Base-by-base conservation (phyloP, 192 early-diverging fungal genomes). In the Fimicolochytrium jonesii region DNA sequence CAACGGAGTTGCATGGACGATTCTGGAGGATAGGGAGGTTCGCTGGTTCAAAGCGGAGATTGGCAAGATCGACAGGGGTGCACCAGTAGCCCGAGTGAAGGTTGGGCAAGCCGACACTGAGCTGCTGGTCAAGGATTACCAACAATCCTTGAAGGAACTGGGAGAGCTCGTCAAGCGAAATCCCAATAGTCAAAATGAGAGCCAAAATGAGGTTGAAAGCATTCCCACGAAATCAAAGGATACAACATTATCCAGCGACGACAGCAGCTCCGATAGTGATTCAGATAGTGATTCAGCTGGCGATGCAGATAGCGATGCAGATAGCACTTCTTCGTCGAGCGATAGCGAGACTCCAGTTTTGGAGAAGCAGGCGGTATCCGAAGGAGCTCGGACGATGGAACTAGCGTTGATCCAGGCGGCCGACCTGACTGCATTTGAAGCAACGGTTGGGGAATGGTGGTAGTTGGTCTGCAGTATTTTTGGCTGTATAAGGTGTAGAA, bases 1-100 rank as follows among this genome's bases (percentile, higher is more conserved):
- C 23, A 72, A 82, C n/a, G 94, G 94, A 26, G 67, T 74, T 1
- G 72, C 72, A 1, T 69, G 52, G 39, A 68, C 71, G 23, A 49
- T 79, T 28, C 26, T 73, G 18, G 72, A 72, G 56, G 49, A 44
- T 9, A 75, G 58, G 9, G 68, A 79, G 49, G 77, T 61, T 4
- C 30, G 69, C 34, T 74, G 70, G 68, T 79, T 79, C 56, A 79
- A 79, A 64, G 30, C 31, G 23, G 66, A 70, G 30, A 46, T 55
- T 7, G 41, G 13, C 31, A 63, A 50, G 32, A 22, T 64, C 49
- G 61, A 52, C 6, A 39, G 59, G 15, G 31, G 44, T 10, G 47
- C 42, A 20, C 53, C 45, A 18, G 50, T 37, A 33, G 54, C 41
- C 13, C 18, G 20, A 35, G 48, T 72, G 3, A 61, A 52, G 33